Percentiles rank a stretch among this genome's conserved stretches.
These are phyloP conservation scores for Chamaecyparis obtusa DNA, from an alignment of 75 land plant genomes.

Conservation along the genomic window DNA sequence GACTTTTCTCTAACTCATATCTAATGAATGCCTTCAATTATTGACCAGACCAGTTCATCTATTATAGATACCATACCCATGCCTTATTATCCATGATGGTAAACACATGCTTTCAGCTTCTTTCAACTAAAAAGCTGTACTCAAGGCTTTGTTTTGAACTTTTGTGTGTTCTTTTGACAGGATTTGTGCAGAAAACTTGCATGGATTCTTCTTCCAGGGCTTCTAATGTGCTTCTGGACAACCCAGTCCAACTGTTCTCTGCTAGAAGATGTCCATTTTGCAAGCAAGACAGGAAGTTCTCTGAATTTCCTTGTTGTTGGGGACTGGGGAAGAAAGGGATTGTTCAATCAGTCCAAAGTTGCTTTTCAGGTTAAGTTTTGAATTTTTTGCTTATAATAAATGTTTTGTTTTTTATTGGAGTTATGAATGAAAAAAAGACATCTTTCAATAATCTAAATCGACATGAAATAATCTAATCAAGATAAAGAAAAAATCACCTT, in stretches of 20 bases:
- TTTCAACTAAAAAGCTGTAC: background rate
- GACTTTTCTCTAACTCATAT: background rate
- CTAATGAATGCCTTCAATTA: background rate
- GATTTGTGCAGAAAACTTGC: background rate
- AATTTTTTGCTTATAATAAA: too few relatives aligned
- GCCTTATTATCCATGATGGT: background rate
- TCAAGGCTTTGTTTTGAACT: background rate
- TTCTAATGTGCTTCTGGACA: background rate
- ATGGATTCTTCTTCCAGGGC: background rate
- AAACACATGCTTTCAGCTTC: background rate
- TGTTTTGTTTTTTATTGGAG: too few relatives aligned
- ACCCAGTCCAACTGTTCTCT: background rate
- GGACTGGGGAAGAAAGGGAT: constrained; percentile 76
- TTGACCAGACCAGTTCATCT: background rate
- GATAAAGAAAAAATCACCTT: too few relatives aligned
- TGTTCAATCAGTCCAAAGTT: constrained; percentile 69
- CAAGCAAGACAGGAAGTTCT: constrained; percentile 11
- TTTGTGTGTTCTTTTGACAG: background rate
- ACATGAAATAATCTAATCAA: too few relatives aligned
- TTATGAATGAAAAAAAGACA: too few relatives aligned
- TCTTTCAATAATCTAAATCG: too few relatives aligned
- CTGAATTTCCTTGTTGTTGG: constrained; percentile 67
- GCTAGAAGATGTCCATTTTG: too few relatives aligned
- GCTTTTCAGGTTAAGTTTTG: constrained; percentile 56
- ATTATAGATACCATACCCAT: too few relatives aligned